These are phyloP conservation scores for Candida vartiovaarae DNA, from an alignment of 805 yeast genomes.

Conservation along the genomic window DNA sequence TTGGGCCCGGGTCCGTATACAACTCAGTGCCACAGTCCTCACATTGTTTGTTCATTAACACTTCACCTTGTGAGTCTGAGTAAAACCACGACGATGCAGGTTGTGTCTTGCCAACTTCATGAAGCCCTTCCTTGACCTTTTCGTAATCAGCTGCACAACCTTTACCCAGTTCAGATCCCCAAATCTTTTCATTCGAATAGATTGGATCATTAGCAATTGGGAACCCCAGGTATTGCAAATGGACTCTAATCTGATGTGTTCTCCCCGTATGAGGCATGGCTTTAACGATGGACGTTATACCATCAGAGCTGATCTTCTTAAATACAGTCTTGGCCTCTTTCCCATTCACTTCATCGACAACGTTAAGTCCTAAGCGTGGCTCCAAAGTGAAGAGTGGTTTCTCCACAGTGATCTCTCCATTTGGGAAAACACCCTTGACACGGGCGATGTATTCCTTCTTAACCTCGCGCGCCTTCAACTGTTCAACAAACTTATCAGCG, in stretches of 20 bases:
- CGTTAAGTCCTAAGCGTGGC: conserved; percentile 57
- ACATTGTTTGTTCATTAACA: conserved; percentile 52
- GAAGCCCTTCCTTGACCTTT: conserved; percentile 41
- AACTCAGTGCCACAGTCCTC: conserved; percentile 59
- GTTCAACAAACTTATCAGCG: conserved; percentile 69
- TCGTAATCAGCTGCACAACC: conserved; percentile 42
- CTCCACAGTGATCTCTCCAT: conserved; percentile 47
- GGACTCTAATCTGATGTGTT: conserved; percentile 93
- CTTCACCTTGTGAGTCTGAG: conserved; percentile 48
- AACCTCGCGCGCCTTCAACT: conserved; percentile 47
- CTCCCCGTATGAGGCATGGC: conserved; percentile 90
- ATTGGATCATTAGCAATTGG: conserved; percentile 94
- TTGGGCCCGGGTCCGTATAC: conserved; percentile 83
- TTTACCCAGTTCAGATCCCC: conserved; percentile 76
- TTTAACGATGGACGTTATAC: conserved; percentile 56
- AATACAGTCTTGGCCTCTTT: conserved; percentile 74
- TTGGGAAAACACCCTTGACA: conserved; percentile 85
- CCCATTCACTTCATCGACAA: conserved; percentile 35
- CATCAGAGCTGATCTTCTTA: conserved; percentile 20
- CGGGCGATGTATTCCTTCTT: conserved; percentile 70
- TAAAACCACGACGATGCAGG: conserved; percentile 35
- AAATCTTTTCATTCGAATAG: conserved; percentile 67
- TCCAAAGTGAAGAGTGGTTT: conserved; percentile 63
- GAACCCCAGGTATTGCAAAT: conserved; percentile 78
- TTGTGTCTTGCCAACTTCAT: conserved; percentile 62